Evolutionary conservation across 2,329 filamentous ascomycete species (phyloP).

Genomic region (Furcasterigmium furcatum): DNA sequence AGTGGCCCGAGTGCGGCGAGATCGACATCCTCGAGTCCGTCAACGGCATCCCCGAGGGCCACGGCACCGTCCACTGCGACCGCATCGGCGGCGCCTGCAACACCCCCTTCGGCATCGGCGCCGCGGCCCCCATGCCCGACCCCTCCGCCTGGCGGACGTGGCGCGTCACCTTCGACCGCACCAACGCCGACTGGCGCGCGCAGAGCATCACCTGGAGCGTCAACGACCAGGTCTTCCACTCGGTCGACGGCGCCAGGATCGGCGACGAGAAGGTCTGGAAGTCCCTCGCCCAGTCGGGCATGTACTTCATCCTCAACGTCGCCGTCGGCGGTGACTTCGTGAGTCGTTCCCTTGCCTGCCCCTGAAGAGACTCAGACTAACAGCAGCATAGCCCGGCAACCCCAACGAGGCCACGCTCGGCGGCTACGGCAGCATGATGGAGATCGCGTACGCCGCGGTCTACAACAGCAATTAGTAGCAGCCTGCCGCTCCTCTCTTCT

Average conservation of each 20-base stretch:
- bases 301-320: slow-evolving; percentile 45
- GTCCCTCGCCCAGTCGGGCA: slow-evolving; percentile 34
- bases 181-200: slow-evolving; percentile 35
- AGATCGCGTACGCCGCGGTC: slow-evolving; percentile 35
- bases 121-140: slow-evolving; percentile 33
- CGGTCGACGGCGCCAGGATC: slow-evolving; percentile 37
- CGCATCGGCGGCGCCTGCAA: slow-evolving; percentile 40
- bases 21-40: slow-evolving; percentile 48
- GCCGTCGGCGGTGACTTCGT: slow-evolving; percentile 44
- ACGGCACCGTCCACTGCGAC: slow-evolving; percentile 47
- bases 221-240: slow-evolving; percentile 40
- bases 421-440: slow-evolving; percentile 37
- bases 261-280: slow-evolving; percentile 38
- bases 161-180: slow-evolving; percentile 44
- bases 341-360: slow-evolving; percentile 13
- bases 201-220: slow-evolving; percentile 47
- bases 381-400: slow-evolving; percentile 20
- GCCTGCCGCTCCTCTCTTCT: too few species aligned
- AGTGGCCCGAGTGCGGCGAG: slow-evolving; percentile 48
- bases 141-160: slow-evolving; percentile 43
- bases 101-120: slow-evolving; percentile 38
- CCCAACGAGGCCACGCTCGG: slow-evolving; percentile 26
- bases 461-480: slow-evolving; percentile 19
- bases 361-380: neutral
- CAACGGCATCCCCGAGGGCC: slow-evolving; percentile 39